Conservation (phyloP, 2,329 filamentous ascomycete species). For the Tolypocladium album region DNA sequence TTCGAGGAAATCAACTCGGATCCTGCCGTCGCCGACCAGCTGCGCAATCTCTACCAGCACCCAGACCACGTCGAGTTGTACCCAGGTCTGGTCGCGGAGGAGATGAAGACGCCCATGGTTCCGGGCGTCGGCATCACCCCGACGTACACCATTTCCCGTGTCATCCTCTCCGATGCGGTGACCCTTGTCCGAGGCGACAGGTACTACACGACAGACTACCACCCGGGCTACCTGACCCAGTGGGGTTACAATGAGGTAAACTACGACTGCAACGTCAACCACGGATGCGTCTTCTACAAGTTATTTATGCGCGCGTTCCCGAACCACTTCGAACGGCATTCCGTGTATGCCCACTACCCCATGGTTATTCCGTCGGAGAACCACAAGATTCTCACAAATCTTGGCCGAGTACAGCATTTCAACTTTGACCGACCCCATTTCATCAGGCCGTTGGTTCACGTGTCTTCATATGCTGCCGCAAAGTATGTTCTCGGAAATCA, state of each 20-base stretch:
- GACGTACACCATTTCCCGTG: constrained; percentile 66
- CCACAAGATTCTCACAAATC: constrained; percentile 53
- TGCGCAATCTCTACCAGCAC: constrained; percentile 62
- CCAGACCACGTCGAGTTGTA: constrained; percentile 75
- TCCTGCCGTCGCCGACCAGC: constrained; percentile 53
- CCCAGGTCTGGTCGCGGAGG: constrained; percentile 66
- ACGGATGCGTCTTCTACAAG: constrained; percentile 80
- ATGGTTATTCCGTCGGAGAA: constrained; percentile 63
- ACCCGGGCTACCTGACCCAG: constrained; percentile 64
- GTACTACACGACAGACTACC: constrained; percentile 71
- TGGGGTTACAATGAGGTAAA: constrained; percentile 73
- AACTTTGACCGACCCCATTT: constrained; percentile 52
- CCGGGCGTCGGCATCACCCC: constrained; percentile 67
- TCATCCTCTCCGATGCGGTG: constrained; percentile 68
- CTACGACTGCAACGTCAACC: constrained; percentile 63
- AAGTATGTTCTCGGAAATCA: constrained; percentile 51
- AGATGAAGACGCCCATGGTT: constrained; percentile 62
- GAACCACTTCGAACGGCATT: constrained; percentile 65
- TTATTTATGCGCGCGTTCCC: constrained; percentile 72
- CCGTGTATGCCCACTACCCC: constrained; percentile 74
- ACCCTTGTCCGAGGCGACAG: constrained; percentile 69
- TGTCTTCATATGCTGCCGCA: constrained; percentile 51
- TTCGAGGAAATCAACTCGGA: constrained; percentile 82
- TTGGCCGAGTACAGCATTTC: constrained; percentile 59
- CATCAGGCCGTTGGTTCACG: constrained; percentile 38